Evolutionary conservation across 768 basidiomycete genomes (phyloP), one percentile per base, ranked within the genome.

Genomic region (Suillus brevipes): DNA sequence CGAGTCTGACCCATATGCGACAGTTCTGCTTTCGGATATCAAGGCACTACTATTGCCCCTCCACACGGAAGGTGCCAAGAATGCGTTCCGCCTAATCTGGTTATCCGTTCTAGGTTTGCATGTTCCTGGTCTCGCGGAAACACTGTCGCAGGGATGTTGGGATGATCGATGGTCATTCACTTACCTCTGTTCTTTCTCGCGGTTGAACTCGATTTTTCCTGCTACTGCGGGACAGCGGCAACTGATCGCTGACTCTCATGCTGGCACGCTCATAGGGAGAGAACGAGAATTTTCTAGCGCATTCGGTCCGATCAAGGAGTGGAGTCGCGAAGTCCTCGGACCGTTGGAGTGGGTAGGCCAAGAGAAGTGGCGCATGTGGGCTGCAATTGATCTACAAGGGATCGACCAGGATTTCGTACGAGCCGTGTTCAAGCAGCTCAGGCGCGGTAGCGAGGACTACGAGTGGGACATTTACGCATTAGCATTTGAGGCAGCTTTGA

Each of bases 11-110:
- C 93, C 92, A 7, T 92, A 91, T 70, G 79, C 87, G 3, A 86
- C 83, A 4, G 83, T 94, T 38, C 77, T 95, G 18, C 90, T 95
- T 73, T 81, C 84, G 40, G 93, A 95, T 70, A 82, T 95, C 66
- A 84, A 85, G 25, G 74, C 84, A 4, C 74, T 87, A 37, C 74
- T 94, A 16, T 74, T 92, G 53, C 65, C 77, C 9, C 61, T 90
- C 53, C 76, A 73, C 16, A 80, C 83, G 20, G 65, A 69, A 14
- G 74, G 70, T 34, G 84, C 85, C 0, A 86, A 85, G 77, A 69
- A 83, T 47, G 79, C 82, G 8, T 86, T 94, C 67, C 86, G 92
- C 5, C 72, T 87, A 52, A 83, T 85, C 28, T 94, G 89, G 89
- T 78, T 95, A 13, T 86, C 87, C 8, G 79, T 89, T 70, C 75